phyloP scores from a whole-genome alignment of 2,329 filamentous ascomycete species.

The Sordariomycetes sp. region DNA sequence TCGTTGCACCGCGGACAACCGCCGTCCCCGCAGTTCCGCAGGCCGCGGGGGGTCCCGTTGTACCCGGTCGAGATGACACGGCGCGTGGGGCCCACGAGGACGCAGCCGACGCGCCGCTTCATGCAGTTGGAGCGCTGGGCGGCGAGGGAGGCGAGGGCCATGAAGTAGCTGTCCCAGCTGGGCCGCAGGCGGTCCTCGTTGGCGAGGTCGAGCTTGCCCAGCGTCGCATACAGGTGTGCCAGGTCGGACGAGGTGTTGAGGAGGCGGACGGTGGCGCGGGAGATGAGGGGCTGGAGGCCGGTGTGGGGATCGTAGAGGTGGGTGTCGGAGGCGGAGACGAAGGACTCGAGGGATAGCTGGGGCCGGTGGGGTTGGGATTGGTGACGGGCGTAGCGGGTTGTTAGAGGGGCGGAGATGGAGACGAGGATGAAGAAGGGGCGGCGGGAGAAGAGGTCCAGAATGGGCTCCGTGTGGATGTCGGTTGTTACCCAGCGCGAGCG shows the following conservation, averaged over 20 bases:
- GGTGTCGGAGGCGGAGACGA: conserved; percentile 51
- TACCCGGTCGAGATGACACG: conserved; percentile 93
- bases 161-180: conserved; percentile 96
- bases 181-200: conserved; percentile 74
- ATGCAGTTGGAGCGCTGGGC: conserved; percentile 93
- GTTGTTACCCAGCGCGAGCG: conserved; percentile 75
- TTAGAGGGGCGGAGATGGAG: conserved; percentile 83
- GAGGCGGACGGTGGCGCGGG: conserved; percentile 72
- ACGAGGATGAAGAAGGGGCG: conserved; percentile 90
- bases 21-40: conserved; percentile 85
- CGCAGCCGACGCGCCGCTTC: conserved; percentile 92
- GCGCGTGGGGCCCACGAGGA: conserved; percentile 69
- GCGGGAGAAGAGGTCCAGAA: conserved; percentile 64
- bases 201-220: conserved; percentile 65
- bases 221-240: conserved; percentile 58
- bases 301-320: conserved; percentile 60
- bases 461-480: conserved; percentile 62
- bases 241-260: conserved; percentile 74
- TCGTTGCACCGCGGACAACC: conserved; percentile 84
- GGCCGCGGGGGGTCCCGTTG: conserved; percentile 87
- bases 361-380: conserved; percentile 29
- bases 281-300: conserved; percentile 67
- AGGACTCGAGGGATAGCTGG: conserved; percentile 35
- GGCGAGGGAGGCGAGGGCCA: conserved; percentile 88
- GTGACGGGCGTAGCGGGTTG: conserved; percentile 73